Evolutionary conservation across 768 basidiomycete genomes (phyloP).

Genomic region (Phanerochaete carnosa): DNA sequence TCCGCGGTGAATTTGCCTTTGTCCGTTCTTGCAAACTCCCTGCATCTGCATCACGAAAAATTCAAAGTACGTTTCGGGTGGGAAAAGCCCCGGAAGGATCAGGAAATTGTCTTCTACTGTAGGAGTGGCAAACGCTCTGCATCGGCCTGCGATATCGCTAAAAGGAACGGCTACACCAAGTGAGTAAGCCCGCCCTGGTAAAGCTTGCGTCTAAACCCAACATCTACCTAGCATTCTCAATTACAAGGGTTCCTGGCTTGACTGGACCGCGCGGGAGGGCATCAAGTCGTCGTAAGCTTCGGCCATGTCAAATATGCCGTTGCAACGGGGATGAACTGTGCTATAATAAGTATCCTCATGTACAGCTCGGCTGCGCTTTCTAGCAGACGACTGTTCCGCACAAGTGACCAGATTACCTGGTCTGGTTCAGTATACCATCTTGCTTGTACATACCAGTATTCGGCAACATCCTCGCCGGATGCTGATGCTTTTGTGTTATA

Average conservation of each 20-base stretch:
- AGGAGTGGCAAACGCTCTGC: conserved; percentile 82
- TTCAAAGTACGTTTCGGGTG: conserved; percentile 71
- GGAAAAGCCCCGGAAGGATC: conserved; percentile 62
- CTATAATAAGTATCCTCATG: no score
- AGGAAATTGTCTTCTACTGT: conserved; percentile 89
- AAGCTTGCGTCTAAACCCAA: neutral
- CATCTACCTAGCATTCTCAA: conserved; percentile 37
- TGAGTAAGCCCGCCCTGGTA: conserved; percentile 32
- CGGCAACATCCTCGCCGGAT: no score
- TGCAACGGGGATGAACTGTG: no score
- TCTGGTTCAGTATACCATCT: no score
- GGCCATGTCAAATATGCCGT: neutral
- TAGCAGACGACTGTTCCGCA: no score
- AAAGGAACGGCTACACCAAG: conserved; percentile 80
- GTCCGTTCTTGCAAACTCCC: conserved; percentile 64
- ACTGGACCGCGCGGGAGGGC: conserved; percentile 41
- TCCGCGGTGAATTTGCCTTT: conserved; percentile 89
- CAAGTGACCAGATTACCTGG: no score
- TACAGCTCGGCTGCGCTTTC: no score
- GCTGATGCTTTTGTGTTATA: no score
- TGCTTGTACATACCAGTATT: no score
- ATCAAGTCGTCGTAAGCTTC: neutral
- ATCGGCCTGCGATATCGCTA: conserved; percentile 79
- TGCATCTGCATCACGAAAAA: conserved; percentile 50
- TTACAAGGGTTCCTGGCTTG: conserved; percentile 52